Evolutionary conservation across 2,329 filamentous ascomycete genomes (phyloP), one percentile per base, ranked within the genome.

Genomic region (Remersonia thermophila): DNA sequence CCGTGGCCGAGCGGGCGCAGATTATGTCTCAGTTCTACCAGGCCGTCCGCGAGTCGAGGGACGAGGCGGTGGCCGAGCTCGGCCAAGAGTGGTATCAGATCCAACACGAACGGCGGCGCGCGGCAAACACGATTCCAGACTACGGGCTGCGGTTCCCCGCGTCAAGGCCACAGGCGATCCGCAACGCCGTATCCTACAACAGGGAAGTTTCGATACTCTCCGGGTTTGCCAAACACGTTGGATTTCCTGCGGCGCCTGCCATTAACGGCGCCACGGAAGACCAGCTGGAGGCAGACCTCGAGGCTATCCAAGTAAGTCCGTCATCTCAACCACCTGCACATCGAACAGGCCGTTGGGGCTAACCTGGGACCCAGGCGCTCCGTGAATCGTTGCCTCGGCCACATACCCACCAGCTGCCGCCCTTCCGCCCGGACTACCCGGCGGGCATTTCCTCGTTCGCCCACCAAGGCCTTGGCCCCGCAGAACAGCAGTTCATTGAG

Each of bases 21-120:
- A 75, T 89, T 37, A 83, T 93, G 60, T 81, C 82, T 41, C 87
- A 95, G 51, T 96, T 83, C 57, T 87, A 86, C 57, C 91, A 98
- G 57, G 75, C 77, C 32, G 73, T 87, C 25, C 77, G 91, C 37
- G 83, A 93, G 52, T 72, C 82, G 46, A 77, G 91, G 42, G 89
- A 96, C 56, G 71, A 71, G 37, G 73, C 82, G 31, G 67, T 96
- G 20, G 81, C 87, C 44, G 69, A 79, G 40, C 75, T 94, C 40
- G 89, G 91, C 51, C 77, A 85, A 55, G 79, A 91, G 47, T 93
- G 89, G 71, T 94, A 93, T 58, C 80, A 89, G 48, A 83, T 96
- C 39, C 89, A 96, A 56, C 79, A 83, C 47, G 85, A 93, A 53
- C 77, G 91, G 39, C 47, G 57, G 35, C 52, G 53, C 13, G 77